Conservation (phyloP, 345 rosid species). For the Anastatica hierochuntica region DNA sequence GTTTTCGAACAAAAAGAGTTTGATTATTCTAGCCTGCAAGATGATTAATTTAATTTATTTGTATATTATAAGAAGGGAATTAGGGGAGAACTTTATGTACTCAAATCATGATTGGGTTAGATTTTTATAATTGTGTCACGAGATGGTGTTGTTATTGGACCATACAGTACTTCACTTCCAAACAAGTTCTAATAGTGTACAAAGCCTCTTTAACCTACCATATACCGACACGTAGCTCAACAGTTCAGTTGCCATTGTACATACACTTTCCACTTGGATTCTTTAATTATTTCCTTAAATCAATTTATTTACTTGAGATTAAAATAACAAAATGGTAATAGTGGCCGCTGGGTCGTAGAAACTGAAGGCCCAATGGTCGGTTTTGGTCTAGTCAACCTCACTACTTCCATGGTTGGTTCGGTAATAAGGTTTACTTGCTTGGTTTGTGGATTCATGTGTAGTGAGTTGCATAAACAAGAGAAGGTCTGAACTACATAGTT, state of each 20-base stretch:
- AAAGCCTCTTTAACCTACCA: neutral
- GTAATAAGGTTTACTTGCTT: too few relatives aligned
- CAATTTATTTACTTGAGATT: too few relatives aligned
- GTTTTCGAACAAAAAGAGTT: neutral
- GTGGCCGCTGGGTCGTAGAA: neutral
- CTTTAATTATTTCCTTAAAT: neutral
- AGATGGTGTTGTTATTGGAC: constrained; percentile 15
- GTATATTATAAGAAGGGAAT: neutral
- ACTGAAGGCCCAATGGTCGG: neutral
- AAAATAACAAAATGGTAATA: neutral
- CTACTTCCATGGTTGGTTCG: too few relatives aligned
- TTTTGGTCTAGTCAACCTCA: neutral
- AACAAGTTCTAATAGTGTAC: constrained; percentile 9
- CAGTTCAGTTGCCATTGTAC: neutral
- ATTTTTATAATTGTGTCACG: constrained; percentile 7
- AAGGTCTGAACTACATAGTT: too few relatives aligned
- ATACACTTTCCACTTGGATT: neutral
- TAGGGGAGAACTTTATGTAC: neutral
- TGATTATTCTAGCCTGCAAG: neutral
- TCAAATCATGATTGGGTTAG: neutral
- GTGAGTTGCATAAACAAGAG: too few relatives aligned
- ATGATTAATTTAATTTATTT: neutral
- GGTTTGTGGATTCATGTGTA: too few relatives aligned
- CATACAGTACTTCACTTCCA: constrained; percentile 6
- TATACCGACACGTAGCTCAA: neutral